Evolutionary conservation across 441 rosid species (phyloP).

Genomic region (Omphalea diandra): DNA sequence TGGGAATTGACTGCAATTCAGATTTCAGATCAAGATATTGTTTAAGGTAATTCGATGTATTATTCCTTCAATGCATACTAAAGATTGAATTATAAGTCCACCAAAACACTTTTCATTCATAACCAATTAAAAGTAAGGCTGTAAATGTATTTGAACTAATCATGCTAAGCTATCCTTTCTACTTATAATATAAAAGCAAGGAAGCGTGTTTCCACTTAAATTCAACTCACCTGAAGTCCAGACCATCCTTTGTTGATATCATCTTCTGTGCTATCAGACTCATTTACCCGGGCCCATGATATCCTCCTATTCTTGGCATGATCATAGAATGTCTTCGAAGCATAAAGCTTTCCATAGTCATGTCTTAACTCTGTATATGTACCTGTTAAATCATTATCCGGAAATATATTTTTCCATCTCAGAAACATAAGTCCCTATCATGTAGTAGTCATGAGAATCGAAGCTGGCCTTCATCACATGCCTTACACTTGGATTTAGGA

Average conservation of each 20-base stretch:
- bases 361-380: constrained; percentile 49
- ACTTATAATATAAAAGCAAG: neutral
- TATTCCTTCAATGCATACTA: too few relatives aligned
- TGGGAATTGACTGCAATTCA: constrained; percentile 53
- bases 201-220: neutral
- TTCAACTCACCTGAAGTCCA: constrained; percentile 55
- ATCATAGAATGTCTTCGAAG: constrained; percentile 74
- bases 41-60: too few relatives aligned
- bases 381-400: constrained; percentile 44
- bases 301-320: constrained; percentile 50
- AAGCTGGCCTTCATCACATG: constrained; percentile 71
- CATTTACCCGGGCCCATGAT: constrained; percentile 70
- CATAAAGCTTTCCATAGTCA: constrained; percentile 71
- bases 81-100: too few relatives aligned
- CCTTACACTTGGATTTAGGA: constrained; percentile 38
- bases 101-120: neutral
- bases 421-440: constrained; percentile 57
- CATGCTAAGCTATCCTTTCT: neutral
- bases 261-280: constrained; percentile 53
- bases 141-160: neutral
- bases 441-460: constrained; percentile 56
- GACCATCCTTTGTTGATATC: constrained; percentile 74
- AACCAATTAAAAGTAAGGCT: neutral
- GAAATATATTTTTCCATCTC: constrained; percentile 43
- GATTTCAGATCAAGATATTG: too few relatives aligned